Percentiles rank a stretch among this genome's conserved stretches.
phyloP scores from a whole-genome alignment of 2,329 filamentous ascomycete species.

The Dothidotthia symphoricarpi region DNA sequence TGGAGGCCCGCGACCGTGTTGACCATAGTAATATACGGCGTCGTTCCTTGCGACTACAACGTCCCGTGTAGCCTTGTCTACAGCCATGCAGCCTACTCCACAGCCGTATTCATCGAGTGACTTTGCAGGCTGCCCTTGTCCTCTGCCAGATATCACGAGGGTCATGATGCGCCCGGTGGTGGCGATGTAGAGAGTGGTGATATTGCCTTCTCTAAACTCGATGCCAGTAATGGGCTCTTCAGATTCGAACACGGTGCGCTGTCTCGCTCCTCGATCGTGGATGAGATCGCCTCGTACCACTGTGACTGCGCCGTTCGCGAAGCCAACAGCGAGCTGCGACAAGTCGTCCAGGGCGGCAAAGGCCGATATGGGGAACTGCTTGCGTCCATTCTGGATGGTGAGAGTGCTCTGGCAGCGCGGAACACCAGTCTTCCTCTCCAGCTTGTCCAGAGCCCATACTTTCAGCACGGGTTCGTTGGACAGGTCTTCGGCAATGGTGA shows the following conservation, averaged over 20 bases:
- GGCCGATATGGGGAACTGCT: slow-evolving; percentile 92
- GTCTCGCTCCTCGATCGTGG: slow-evolving; percentile 89
- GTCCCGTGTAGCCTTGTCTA: slow-evolving; percentile 75
- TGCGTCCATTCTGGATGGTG: slow-evolving; percentile 82
- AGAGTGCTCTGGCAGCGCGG: slow-evolving; percentile 86
- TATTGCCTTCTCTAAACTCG: slow-evolving; percentile 64
- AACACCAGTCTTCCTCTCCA: slow-evolving; percentile 87
- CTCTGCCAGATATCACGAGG: slow-evolving; percentile 80
- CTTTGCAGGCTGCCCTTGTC: slow-evolving; percentile 83
- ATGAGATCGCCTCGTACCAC: slow-evolving; percentile 92
- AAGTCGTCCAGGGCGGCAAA: slow-evolving; percentile 86
- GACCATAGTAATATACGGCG: slow-evolving; percentile 89
- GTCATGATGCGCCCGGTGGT: slow-evolving; percentile 87
- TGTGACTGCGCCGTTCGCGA: slow-evolving; percentile 91
- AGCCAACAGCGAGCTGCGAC: slow-evolving; percentile 89
- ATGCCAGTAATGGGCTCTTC: slow-evolving; percentile 95
- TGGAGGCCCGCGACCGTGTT: slow-evolving; percentile 80
- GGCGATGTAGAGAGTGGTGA: slow-evolving; percentile 83
- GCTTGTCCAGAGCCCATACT: slow-evolving; percentile 95
- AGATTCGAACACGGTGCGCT: slow-evolving; percentile 92
- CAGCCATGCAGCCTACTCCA: slow-evolving; percentile 90
- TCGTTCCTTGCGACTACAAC: slow-evolving; percentile 92
- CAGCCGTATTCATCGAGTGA: slow-evolving; percentile 88
- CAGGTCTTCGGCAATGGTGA: slow-evolving; percentile 85
- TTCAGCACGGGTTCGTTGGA: slow-evolving; percentile 85